Base-by-base conservation (phyloP, 345 rosid species). In the Linum tenue region DNA sequence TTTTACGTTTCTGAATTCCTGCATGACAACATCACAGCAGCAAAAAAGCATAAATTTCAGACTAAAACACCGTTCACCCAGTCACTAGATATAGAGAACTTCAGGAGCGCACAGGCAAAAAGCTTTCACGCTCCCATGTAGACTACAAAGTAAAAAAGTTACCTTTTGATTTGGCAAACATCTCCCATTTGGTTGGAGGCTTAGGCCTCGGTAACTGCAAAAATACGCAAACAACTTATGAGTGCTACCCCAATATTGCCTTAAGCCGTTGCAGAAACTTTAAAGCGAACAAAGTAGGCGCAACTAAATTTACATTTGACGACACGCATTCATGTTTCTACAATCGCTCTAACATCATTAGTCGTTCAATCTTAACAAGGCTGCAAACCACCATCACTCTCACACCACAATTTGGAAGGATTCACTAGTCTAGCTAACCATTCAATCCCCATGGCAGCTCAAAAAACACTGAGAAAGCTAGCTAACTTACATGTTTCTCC, bases 1-100 rank as follows among this genome's bases (percentile, higher is more conserved):
- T 92, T 72, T 88, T 90, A 39, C 79, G 89, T 22, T 92, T 86
- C 82, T 81, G 76, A 75, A 92, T 92, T 65, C 96, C 97, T 90
- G 78, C 64, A 66, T 76, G 17, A 68, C 65, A 6, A 15, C 14
- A 15, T 9, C 53, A 64, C 16, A 75, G 43, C n/a, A 41, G 8
- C 67, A 60, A 22, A 22, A 22, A 22, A 22, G 31, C 31, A 22
- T 48, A 48, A 10, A 48, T 48, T 48, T 48, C 53, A 48, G 53
- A 12, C 10, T 43, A 43, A 43, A 43, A 7, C 6, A 43, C 2
- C 50, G 10, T 48, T 48, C 9, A 9, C 31, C 53, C 53, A 6
- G 9, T 48, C 3, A 48, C 9, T 9, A 48, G 9, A 12, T 9
- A 48, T 48, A 48, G 14, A 41, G 6, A 22, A 22, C 31, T 22